Base-by-base conservation (phyloP, 1,284 basidiomycete genomes). In the Phylloboletellus chloephorus region DNA sequence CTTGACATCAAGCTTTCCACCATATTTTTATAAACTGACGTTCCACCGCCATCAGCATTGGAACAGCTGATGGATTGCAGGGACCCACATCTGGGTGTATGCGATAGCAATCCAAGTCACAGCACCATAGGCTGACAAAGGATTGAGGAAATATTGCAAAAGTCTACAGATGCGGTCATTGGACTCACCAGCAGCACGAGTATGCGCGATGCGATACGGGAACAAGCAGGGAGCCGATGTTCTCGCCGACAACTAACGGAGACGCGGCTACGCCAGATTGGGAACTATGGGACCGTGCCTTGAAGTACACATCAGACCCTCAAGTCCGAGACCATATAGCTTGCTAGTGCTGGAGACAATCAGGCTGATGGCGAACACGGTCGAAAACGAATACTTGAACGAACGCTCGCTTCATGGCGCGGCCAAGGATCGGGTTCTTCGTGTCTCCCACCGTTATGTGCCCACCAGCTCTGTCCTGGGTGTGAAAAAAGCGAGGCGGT, bases 31-130 rank as follows among this genome's bases (percentile, higher is more conserved):
- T 82, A 63, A 88, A 35, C 31, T 40, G 22, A n/a, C 25, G 19
- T 26, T 16, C 17, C 48, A 12, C 31, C 20, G n/a, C 13, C 29
- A n/a, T 69, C 44, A 73, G 77, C 41, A 17, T 13, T 29, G 13
- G 31, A 22, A 10, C 16, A 15, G 7, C 21, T n/a, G 22, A 25
- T 10, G 31, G 3, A 25, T 28, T 17, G 7, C 24, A 23, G 24
- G 36, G 3, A 56, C 70, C 46, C 55, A 79, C 75, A 87, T 76
- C 63, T 88, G 84, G 8, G 76, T 75, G 34, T 72, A 76, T 30
- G 74, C 62, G 44, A 89, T 87, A 16, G 71, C 76, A 69, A 88
- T 78, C 82, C 84, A 86, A 6, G 81, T 83, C 49, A 48, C 28
- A 24, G 33, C 15, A 83, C 83, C 84, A 52, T 82, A 82, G 31